Base-by-base conservation (phyloP, 495 filamentous ascomycete species). In the Clohesyomyces aquaticus region DNA sequence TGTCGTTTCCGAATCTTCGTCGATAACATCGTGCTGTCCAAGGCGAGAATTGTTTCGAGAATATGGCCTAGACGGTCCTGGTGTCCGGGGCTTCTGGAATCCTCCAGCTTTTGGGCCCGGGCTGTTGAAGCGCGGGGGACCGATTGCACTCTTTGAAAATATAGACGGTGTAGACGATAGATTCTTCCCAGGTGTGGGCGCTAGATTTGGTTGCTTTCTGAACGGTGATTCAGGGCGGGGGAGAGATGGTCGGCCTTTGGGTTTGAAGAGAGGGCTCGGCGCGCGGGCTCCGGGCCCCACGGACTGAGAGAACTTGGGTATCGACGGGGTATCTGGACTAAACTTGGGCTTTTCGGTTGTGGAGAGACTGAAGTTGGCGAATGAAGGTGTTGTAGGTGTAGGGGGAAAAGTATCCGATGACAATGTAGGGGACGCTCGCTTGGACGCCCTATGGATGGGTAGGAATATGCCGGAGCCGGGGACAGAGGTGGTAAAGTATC, bases 391-490 rank as follows among this genome's bases (percentile, higher is more conserved):
- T 0, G 84, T 84, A 10, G 91, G 91, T 10, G 87, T 91, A 27
- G 81, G 77, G 14, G 87, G 83, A 69, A 81, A 84, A n/a, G 83
- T 82, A 56, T 78, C 75, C 47, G 77, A 79, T 21, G 83, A 83
- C 59, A 79, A 81, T 56, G 78, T 80, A 45, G 79, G 84, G 65
- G 83, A 87, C 59, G 82, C 77, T 45, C 86, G 84, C 71, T 89
- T 93, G 66, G 83, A 81, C 45, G 88, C 88, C 73, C 93, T 93
- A 75, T 88, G 88, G 55, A 96, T 82, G 11, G 94, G 95, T 4
- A 99, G 83, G 72, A 99, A 99, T 70, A 99, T 98, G 28, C 94
- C 94, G 6, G 93, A 85, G 27, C 90, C 90, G 12, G 88, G 82
- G 35, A 85, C 77, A 1, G 84, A 82, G 8, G 95, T 96, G 3